Evolutionary conservation across 2,329 filamentous ascomycete genomes (phyloP), one percentile per base, ranked within the genome.

Genomic region (Xylaria sp.): DNA sequence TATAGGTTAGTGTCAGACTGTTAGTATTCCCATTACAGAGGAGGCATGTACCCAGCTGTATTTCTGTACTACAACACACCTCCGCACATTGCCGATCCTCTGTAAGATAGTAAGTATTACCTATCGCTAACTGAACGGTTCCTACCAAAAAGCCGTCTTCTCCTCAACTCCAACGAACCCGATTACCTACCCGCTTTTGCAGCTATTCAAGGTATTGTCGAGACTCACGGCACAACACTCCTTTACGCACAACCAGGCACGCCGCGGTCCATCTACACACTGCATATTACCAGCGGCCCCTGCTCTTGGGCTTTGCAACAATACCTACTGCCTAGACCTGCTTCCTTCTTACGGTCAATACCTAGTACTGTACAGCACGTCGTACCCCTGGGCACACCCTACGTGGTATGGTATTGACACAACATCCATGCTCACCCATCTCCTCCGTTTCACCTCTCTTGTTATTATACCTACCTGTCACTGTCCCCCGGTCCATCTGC

Each of bases 371-470:
- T n/a, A 17, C 54, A 45, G 24, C 32, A 32, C 27, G 36, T 39
- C 48, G 12, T 42, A 19, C 47, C 48, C 61, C 67, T 65, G 61
- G 67, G 47, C 55, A 56, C 36, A 54, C 36, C 60, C 54, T 67
- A 60, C 67, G 61, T 69, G 64, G 67, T 69, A 65, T 67, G 64
- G 69, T 69, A 65, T 69, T 65, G 67, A 63, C 30, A 65, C 69
- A 69, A 61, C 55, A 71, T 62, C 69, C 69, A 71, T 71, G 69
- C 67, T 71, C 19, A 55, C 54, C 58, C 61, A 58, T 68, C 58
- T 60, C 64, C 55, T 58, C 63, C 56, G 58, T 72, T 72, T 64
- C 62, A 67, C 64, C 32, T 70, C 64, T 63, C 32, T 57, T 55
- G 19, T 56, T 62, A 19, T 54, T 64, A 36, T 61, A 66, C 60